Base-by-base conservation (phyloP, 306 rosid genomes). In the Leucaena leucocephala region DNA sequence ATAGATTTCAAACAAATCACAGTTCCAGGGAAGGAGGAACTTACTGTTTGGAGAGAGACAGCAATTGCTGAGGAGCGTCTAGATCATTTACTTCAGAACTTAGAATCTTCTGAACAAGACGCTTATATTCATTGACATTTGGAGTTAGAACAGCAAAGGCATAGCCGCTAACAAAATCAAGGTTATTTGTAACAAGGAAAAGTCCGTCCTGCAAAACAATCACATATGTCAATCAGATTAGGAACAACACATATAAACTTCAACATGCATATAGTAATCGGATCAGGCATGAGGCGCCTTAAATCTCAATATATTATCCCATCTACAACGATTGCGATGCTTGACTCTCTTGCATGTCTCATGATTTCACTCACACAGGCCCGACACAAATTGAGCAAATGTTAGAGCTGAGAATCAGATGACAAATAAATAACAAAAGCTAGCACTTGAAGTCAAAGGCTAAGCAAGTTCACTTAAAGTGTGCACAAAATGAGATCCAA, bases 81-180 rank as follows among this genome's bases (percentile, higher is more conserved):
- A 75, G 82, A 27, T 89, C 88, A 52, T 84, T 78, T 38, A 87
- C 96, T 84, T 91, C 94, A 49, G 92, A 83, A 63, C 81, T 84
- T 54, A 89, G 74, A 66, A 86, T 92, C 81, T 85, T 94, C 76
- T 91, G 78, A 40, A 94, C 92, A 55, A 94, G 92, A 17, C 97
- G 94, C 84, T 91, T 91, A 80, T 91, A 94, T 83, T 94, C 97
- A 76, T 91, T 91, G 74, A 94, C 81, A 75, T 94, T 94, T 73
- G 97, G 98, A 33, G 97, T 94, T 76, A 94, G 88, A 77, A 94
- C 94, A 76, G 92, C 96, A 78, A 91, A 85, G 82, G 85, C 84
- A 85, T 94, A 94, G 58, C 92, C 93, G 76, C 87, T 86, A 70
- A 94, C 92, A 81, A 94, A 94, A 83, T 91, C 91, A 71, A 91